Base-by-base conservation (phyloP, 495 filamentous ascomycete species). In the Cercophora samala region DNA sequence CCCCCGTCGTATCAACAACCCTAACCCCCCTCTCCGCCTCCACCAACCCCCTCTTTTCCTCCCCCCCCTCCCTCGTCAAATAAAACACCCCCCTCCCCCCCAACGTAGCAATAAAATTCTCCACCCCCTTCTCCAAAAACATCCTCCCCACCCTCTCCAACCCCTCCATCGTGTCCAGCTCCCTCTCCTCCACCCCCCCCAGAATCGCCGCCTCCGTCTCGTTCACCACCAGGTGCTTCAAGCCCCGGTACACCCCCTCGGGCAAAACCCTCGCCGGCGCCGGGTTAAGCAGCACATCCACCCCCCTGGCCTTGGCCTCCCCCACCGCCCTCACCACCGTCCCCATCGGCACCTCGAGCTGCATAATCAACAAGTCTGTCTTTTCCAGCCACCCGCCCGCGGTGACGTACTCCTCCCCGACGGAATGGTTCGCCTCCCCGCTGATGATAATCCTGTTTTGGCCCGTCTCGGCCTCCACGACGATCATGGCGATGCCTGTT, bases 1-100 rank as follows among this genome's bases (percentile, higher is more conserved):
- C 95, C 0, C 89, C 94, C 4, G 95, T 99, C 5, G 94, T 98
- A 79, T 99, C 95, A 5, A 97, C 84, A 22, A 97, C 94, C 64
- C 83, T 86, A 0, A 85, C 29, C 4, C 58, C 86, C 73, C 83
- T 87, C 69, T 82, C 83, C 11, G 87, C 89, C 1, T 74, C 60
- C 4, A 90, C 71, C 59, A 84, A 76, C 11, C 82, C 82, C 17
- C 73, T 75, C 77, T 74, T 52, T 58, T 67, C 15, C 68, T 72
- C 62, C 58, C 19, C 23, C 42, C 68, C 15, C 68, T 72, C 62
- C 58, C 19, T 26, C 42, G 72, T 81, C 77, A 81, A 83, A 62
- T 79, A 84, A 72, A 86, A 94, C 22, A 89, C 85, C 0, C 93
- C 94, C 64, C 91, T 86, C 0, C 87, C 82, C 0, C 95, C 95